Evolutionary conservation across 2,329 filamentous ascomycete genomes (phyloP).

Genomic region (Paecilomyces variotii): DNA sequence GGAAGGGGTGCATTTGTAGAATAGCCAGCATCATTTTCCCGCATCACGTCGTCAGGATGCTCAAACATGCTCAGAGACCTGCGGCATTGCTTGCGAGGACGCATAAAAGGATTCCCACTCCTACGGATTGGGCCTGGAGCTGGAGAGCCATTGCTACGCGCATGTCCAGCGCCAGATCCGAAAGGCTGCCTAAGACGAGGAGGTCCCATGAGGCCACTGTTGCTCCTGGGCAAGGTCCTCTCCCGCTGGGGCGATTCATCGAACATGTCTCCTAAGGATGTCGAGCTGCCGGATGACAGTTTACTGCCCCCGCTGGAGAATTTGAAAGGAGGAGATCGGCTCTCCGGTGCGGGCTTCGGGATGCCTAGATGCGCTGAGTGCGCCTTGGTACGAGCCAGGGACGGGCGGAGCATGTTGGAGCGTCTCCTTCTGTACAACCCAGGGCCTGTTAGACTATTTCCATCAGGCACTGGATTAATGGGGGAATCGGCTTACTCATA

Average conservation of each 20-base stretch:
- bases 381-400: slow-evolving; percentile 65
- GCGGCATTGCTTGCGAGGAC: slow-evolving; percentile 80
- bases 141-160: slow-evolving; percentile 66
- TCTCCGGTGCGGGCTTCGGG: slow-evolving; percentile 54
- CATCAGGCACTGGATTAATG: neutral
- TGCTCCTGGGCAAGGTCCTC: slow-evolving; percentile 49
- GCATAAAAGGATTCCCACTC: slow-evolving; percentile 60
- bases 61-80: slow-evolving; percentile 98
- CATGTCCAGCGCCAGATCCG: slow-evolving; percentile 37
- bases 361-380: slow-evolving; percentile 60
- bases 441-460: slow-evolving; percentile 13
- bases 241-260: slow-evolving; percentile 70
- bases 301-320: slow-evolving; percentile 56
- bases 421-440: slow-evolving; percentile 52
- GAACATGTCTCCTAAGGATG: slow-evolving; percentile 74
- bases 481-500: slow-evolving; percentile 26
- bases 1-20: slow-evolving; percentile 52
- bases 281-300: slow-evolving; percentile 48
- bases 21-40: slow-evolving; percentile 59
- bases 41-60: slow-evolving; percentile 78
- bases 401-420: slow-evolving; percentile 63
- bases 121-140: slow-evolving; percentile 64
- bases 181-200: slow-evolving; percentile 61
- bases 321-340: slow-evolving; percentile 63
- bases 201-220: slow-evolving; percentile 49